These are phyloP conservation scores for Leishmania braziliensis DNA, from an alignment of 208 protist species.

Conservation along the genomic window DNA sequence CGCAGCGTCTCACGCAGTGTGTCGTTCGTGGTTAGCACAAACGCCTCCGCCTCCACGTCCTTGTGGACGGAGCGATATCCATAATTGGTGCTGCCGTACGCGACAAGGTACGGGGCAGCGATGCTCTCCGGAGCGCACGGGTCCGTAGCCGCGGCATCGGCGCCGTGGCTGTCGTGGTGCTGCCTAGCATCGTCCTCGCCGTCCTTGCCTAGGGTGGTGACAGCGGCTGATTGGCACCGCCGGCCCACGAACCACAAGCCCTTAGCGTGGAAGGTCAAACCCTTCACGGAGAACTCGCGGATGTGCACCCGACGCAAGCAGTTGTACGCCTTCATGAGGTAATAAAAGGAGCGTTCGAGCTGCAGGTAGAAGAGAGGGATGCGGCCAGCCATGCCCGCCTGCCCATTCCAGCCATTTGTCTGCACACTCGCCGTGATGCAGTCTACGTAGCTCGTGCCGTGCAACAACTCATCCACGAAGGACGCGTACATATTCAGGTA, in stretches of 20 bases:
- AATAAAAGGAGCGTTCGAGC: constrained; percentile 81
- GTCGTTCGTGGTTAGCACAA: constrained; percentile 64
- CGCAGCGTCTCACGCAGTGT: constrained; percentile 54
- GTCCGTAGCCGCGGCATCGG: not conserved
- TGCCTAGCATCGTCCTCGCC: not conserved
- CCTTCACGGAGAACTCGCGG: constrained; percentile 64
- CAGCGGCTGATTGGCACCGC: not conserved
- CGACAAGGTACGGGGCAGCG: constrained; percentile 63
- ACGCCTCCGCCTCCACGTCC: constrained; percentile 80
- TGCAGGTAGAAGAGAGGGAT: constrained; percentile 87
- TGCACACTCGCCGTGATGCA: constrained; percentile 74
- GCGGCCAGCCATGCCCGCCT: constrained; percentile 63
- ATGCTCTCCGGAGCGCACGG: constrained; percentile 19
- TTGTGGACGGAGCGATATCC: constrained; percentile 84
- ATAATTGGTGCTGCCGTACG: constrained; percentile 91
- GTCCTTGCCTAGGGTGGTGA: not conserved
- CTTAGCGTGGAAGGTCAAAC: constrained; percentile 87
- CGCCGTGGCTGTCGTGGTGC: not conserved
- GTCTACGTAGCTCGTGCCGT: constrained; percentile 33
- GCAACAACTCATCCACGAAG: constrained; percentile 61
- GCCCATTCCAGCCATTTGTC: constrained; percentile 78
- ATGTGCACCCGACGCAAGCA: constrained; percentile 61
- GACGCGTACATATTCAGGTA: constrained; percentile 85
- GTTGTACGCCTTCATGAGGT: constrained; percentile 54
- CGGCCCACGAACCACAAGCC: constrained; percentile 68